Percentiles rank a stretch among this genome's conserved stretches.
Conservation (phyloP, 2,329 filamentous ascomycete species). For the Tolypocladium ovalisporum region DNA sequence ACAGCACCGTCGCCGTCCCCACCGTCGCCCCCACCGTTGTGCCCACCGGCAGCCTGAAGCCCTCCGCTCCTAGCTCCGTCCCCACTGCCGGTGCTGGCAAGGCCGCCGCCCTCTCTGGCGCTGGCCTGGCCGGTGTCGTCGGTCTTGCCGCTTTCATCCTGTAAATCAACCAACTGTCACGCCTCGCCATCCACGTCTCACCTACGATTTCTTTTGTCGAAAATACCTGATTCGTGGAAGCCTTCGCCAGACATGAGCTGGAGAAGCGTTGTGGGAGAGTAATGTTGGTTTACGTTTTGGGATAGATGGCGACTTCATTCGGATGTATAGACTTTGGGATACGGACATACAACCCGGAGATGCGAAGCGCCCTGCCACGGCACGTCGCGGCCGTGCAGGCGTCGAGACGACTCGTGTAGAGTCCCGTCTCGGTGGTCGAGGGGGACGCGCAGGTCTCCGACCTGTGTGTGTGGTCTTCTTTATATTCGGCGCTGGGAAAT, state of each 20-base stretch:
- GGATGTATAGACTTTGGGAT: constrained; percentile 24
- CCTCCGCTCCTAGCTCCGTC: constrained; percentile 23
- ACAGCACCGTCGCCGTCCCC: constrained; percentile 16
- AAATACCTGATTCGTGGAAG: constrained; percentile 28
- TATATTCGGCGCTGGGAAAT: constrained; percentile 15
- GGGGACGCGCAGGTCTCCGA: constrained; percentile 7
- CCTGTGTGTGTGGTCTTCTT: constrained; percentile 15
- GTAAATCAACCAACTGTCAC: constrained; percentile 35
- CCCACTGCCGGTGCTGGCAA: constrained; percentile 46
- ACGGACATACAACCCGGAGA: constrained; percentile 24
- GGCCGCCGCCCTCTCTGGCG: constrained; percentile 44
- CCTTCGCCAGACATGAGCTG: constrained; percentile 26
- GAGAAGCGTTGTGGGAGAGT: constrained; percentile 17
- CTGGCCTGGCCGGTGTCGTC: constrained; percentile 48
- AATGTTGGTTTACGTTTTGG: constrained; percentile 15
- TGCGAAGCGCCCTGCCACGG: constrained; percentile 5
- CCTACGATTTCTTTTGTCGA: constrained; percentile 29
- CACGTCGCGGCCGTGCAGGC: background rate
- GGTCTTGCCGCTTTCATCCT: constrained; percentile 47
- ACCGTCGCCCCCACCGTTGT: constrained; percentile 11
- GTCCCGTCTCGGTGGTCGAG: constrained; percentile 4
- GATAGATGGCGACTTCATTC: constrained; percentile 13
- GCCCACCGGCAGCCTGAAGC: constrained; percentile 2
- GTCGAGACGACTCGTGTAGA: background rate
- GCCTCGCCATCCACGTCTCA: constrained; percentile 23